Conservation (phyloP, 1,284 basidiomycete genomes). For the Calocybe gambosa region DNA sequence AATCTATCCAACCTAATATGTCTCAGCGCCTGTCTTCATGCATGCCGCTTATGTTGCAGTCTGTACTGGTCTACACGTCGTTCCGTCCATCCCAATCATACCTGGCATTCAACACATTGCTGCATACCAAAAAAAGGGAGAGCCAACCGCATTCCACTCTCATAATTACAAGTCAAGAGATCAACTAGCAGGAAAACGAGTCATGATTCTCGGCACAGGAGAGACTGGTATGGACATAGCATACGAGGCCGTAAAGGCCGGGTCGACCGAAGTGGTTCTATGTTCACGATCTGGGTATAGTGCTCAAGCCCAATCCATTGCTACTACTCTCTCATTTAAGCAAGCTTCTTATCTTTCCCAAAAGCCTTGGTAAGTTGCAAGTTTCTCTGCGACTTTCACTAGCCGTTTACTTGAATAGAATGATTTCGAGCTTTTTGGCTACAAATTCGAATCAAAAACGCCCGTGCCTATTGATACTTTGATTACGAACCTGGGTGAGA, state of each 20-base stretch:
- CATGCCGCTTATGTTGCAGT: constrained; percentile 35
- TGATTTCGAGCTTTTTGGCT: constrained; percentile 55
- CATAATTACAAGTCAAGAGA: constrained; percentile 42
- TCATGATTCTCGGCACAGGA: constrained; percentile 56
- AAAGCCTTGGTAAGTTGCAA: constrained; percentile 41
- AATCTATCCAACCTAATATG: neutral
- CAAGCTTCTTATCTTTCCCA: constrained; percentile 52
- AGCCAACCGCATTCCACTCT: constrained; percentile 43
- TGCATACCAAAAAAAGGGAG: constrained; percentile 13
- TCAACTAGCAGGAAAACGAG: constrained; percentile 40
- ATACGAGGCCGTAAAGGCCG: constrained; percentile 45
- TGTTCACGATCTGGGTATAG: constrained; percentile 43
- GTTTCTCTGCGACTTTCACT: neutral
- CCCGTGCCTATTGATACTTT: constrained; percentile 56
- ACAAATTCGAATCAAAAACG: constrained; percentile 33
- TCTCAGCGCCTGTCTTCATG: constrained; percentile 21
- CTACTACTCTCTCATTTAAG: neutral
- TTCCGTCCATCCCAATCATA: constrained; percentile 41
- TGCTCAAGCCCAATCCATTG: constrained; percentile 1
- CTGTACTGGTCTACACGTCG: constrained; percentile 48
- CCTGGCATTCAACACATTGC: constrained; percentile 39
- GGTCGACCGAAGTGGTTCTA: constrained; percentile 49
- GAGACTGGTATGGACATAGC: constrained; percentile 68
- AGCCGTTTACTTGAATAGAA: constrained; percentile 26
- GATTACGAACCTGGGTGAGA: constrained; percentile 53